Conservation (phyloP, 352 stramenopile species). For the Pythium scleroteichum region DNA sequence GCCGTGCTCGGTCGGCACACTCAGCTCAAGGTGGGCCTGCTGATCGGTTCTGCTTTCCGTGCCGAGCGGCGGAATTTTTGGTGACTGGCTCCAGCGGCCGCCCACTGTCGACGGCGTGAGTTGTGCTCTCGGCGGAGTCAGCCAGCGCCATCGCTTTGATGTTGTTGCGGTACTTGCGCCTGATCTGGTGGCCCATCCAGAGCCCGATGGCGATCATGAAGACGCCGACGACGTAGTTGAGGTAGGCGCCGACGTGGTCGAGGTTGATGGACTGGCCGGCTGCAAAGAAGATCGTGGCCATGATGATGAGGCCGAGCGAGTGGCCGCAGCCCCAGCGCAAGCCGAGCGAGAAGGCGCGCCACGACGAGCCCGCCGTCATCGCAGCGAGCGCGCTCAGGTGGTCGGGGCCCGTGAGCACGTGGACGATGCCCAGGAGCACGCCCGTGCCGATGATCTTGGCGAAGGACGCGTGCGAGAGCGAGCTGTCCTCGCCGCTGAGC, state of each 20-base stretch:
- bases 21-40: neutral
- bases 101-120: neutral
- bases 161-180: slow-evolving; percentile 49
- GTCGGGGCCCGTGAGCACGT: slow-evolving; percentile 69
- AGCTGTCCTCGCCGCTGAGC: slow-evolving; percentile 29
- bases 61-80: neutral
- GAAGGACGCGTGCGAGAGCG: slow-evolving; percentile 30
- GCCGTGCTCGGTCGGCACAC: neutral
- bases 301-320: slow-evolving; percentile 70
- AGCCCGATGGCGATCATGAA: slow-evolving; percentile 53
- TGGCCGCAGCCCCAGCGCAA: slow-evolving; percentile 87
- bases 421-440: slow-evolving; percentile 44
- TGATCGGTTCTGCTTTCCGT: neutral
- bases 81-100: slow-evolving; percentile 9
- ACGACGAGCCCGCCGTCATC: slow-evolving; percentile 66
- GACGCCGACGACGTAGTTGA: slow-evolving; percentile 50
- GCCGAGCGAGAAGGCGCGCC: slow-evolving; percentile 66
- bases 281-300: slow-evolving; percentile 60
- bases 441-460: slow-evolving; percentile 47
- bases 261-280: slow-evolving; percentile 40
- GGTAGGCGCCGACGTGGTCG: slow-evolving; percentile 46
- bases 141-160: slow-evolving; percentile 29
- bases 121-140: neutral
- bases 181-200: slow-evolving; percentile 44
- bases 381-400: slow-evolving; percentile 85